A percentile compares a stretch with the other conserved stretches of the same genome.
These are phyloP conservation scores for Leptomonas pyrrhocoris DNA, from an alignment of 208 protist genomes.

Conservation along the genomic window DNA sequence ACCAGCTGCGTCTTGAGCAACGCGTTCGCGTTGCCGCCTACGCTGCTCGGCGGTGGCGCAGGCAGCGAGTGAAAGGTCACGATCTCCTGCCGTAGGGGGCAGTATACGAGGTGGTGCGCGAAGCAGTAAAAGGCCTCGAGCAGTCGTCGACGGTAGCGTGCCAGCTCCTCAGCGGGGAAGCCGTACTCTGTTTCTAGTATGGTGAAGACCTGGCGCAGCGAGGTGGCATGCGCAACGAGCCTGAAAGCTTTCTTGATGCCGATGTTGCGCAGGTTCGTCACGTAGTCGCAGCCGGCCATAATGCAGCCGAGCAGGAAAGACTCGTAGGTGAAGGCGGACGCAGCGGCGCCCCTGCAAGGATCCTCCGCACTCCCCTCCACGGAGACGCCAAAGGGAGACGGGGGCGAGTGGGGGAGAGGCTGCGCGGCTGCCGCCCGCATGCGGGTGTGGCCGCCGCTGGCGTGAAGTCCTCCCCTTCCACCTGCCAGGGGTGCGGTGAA, in stretches of 20 bases:
- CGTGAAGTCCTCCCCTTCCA: neutral
- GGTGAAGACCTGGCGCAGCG: conserved; percentile 53
- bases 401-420: conserved; percentile 10
- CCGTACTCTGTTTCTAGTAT: conserved; percentile 51
- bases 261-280: conserved; percentile 89
- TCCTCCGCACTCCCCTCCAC: neutral
- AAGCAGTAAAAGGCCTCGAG: conserved; percentile 88
- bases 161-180: conserved; percentile 66
- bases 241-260: conserved; percentile 95
- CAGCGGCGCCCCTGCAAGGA: neutral
- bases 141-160: conserved; percentile 54
- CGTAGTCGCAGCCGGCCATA: conserved; percentile 98
- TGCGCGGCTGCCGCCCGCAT: conserved; percentile 15
- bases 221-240: conserved; percentile 62
- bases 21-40: neutral
- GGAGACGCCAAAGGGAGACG: neutral
- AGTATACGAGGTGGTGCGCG: conserved; percentile 90
- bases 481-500: neutral
- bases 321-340: conserved; percentile 60
- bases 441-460: conserved; percentile 6
- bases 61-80: conserved; percentile 61
- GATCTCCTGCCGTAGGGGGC: conserved; percentile 50
- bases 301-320: conserved; percentile 95
- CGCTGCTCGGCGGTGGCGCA: neutral
- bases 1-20: conserved; percentile 61